A percentile compares a stretch with the other conserved stretches of the same genome.
Conservation (phyloP, 2,329 filamentous ascomycete species). For the Calonectria pteridis region DNA sequence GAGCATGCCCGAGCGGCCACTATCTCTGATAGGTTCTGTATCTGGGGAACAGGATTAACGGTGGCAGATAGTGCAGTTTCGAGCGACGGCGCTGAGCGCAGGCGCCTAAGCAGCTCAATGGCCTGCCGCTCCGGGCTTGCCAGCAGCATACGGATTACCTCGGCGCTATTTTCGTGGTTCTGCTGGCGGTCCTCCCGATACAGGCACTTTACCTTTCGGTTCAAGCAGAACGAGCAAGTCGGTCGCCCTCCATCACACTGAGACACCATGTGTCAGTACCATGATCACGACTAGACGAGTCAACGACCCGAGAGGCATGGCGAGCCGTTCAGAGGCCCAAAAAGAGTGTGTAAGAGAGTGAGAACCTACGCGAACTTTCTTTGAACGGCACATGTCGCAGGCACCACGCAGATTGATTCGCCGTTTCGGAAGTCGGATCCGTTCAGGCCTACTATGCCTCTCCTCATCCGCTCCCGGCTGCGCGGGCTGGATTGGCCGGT, state of each 20-base stretch:
- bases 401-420: not conserved
- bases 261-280: not conserved
- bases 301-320: not conserved
- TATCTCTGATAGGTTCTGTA: slow-evolving; percentile 26
- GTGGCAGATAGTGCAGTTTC: not conserved
- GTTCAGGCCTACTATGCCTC: not conserved
- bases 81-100: not conserved
- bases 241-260: not conserved
- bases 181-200: not conserved
- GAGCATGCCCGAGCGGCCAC: slow-evolving; percentile 19
- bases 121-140: not conserved
- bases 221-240: not conserved
- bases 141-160: not conserved
- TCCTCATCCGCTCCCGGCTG: not conserved
- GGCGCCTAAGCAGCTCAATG: not conserved
- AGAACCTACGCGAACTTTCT: slow-evolving; percentile 2
- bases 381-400: not conserved
- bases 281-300: not conserved
- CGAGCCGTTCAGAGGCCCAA: not conserved
- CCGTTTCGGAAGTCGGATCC: not conserved
- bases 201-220: not conserved
- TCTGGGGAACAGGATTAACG: slow-evolving; percentile 29
- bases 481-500: not conserved
- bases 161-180: not conserved
- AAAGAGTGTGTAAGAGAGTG: not conserved